Evolutionary conservation across 768 basidiomycete species (phyloP).

Genomic region (Kondoa subrosea): DNA sequence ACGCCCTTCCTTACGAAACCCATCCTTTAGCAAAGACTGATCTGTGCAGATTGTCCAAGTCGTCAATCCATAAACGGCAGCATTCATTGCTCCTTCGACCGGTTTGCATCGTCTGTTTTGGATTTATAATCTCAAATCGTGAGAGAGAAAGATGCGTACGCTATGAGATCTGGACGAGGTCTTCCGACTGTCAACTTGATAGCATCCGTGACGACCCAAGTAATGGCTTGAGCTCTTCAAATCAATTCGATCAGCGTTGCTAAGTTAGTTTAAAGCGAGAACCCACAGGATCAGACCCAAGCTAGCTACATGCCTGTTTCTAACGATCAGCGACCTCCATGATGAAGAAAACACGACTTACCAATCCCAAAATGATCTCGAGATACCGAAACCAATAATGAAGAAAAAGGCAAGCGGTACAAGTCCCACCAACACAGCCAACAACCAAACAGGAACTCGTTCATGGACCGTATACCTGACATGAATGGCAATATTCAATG

Average conservation of each 20-base stretch:
- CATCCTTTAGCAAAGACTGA: constrained; percentile 47
- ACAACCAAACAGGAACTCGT: constrained; percentile 38
- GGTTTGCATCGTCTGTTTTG: constrained; percentile 47
- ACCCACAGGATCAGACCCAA: constrained; percentile 14
- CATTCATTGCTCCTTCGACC: constrained; percentile 44
- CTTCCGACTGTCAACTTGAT: constrained; percentile 49
- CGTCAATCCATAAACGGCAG: constrained; percentile 50
- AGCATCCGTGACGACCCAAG: constrained; percentile 3
- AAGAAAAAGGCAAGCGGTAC: constrained; percentile 4
- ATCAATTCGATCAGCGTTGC: background rate
- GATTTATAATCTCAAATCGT: background rate
- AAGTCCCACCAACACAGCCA: constrained; percentile 35
- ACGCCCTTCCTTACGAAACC: constrained; percentile 42
- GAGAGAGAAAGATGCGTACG: constrained; percentile 18
- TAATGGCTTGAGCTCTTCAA: background rate
- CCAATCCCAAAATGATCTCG: constrained; percentile 13
- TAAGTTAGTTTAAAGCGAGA: constrained; percentile 38
- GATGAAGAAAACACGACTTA: background rate
- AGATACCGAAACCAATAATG: constrained; percentile 34
- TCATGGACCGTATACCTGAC: constrained; percentile 47
- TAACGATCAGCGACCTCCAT: constrained; percentile 6
- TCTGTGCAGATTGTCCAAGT: constrained; percentile 64
- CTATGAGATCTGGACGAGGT: constrained; percentile 56
- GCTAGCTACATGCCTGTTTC: constrained; percentile 43
- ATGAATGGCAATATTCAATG: constrained; percentile 17